Evolutionary conservation across 2,329 filamentous ascomycete species (phyloP).

Genomic region (Fonsecaea multimorphosa): DNA sequence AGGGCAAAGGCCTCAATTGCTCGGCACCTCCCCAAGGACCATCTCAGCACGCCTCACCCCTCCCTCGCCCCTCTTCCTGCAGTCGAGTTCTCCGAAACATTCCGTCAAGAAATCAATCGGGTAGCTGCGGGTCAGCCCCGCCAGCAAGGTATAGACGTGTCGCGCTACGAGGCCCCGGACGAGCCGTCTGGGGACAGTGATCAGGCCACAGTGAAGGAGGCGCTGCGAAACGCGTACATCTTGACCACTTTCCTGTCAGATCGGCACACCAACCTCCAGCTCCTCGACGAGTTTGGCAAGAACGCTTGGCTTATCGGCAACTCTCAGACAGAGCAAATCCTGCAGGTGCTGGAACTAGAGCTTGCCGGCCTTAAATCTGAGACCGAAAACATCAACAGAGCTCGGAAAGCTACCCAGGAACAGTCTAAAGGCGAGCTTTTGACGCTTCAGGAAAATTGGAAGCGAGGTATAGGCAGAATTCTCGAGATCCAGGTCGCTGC

Average conservation of each 20-base stretch:
- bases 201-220: constrained; percentile 55
- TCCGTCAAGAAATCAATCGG: constrained; percentile 72
- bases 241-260: constrained; percentile 64
- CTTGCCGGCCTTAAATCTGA: constrained; percentile 70
- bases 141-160: constrained; percentile 70
- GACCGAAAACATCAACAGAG: constrained; percentile 74
- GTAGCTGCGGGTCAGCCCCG: constrained; percentile 67
- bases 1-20: constrained; percentile 73
- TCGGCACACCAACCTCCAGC: constrained; percentile 66
- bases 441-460: constrained; percentile 79
- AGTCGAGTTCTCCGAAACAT: constrained; percentile 67
- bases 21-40: constrained; percentile 64
- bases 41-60: constrained; percentile 61
- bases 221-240: constrained; percentile 63
- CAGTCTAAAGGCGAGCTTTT: constrained; percentile 74
- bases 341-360: constrained; percentile 74
- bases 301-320: constrained; percentile 93
- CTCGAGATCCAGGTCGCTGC: constrained; percentile 87
- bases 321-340: constrained; percentile 74
- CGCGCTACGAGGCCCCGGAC: constrained; percentile 82
- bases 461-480: constrained; percentile 74
- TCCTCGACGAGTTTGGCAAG: constrained; percentile 82
- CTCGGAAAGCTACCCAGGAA: constrained; percentile 73
- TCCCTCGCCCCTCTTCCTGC: constrained; percentile 61
- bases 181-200: constrained; percentile 51